phyloP scores from a whole-genome alignment of 371 early-diverging fungal genomes.

The Mucor irregularis region DNA sequence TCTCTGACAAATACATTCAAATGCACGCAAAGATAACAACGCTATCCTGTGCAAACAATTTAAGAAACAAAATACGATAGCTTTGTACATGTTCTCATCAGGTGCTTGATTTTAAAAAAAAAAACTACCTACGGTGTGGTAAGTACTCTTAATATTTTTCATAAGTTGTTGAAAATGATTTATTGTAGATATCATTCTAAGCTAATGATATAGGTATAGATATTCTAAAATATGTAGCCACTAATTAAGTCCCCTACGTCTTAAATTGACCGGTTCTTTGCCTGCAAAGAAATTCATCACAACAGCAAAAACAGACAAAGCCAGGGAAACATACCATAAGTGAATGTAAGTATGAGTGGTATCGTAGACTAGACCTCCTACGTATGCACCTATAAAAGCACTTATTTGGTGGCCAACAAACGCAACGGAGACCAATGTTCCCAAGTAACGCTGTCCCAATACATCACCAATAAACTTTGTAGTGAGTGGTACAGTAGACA shows the following conservation, averaged over 20 bases:
- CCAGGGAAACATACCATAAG: conserved; percentile 42
- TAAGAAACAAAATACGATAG: too few species aligned
- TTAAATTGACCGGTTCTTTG: conserved; percentile 6
- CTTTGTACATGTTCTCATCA: too few species aligned
- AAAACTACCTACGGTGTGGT: too few species aligned
- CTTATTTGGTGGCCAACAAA: conserved; percentile 42
- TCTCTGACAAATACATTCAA: too few species aligned
- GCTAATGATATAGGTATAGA: too few species aligned
- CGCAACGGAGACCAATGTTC: conserved; percentile 29
- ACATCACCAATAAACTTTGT: conserved; percentile 39
- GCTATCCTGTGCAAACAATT: too few species aligned
- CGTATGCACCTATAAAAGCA: conserved; percentile 39
- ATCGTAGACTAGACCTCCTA: conserved; percentile 44
- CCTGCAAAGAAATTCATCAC: conserved; percentile 23
- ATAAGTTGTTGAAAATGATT: too few species aligned
- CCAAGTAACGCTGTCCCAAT: conserved; percentile 42
- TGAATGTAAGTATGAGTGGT: conserved; percentile 17
- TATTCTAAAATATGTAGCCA: too few species aligned
- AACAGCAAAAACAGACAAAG: conserved; percentile 25
- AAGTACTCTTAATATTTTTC: too few species aligned
- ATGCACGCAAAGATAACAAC: too few species aligned
- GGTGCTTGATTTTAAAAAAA: too few species aligned
- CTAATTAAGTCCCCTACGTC: neutral
- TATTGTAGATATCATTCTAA: too few species aligned
- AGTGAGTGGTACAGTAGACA: conserved; percentile 47